Base-by-base conservation (phyloP, 2,329 filamentous ascomycete species). In the Cladophialophora carrionii region DNA sequence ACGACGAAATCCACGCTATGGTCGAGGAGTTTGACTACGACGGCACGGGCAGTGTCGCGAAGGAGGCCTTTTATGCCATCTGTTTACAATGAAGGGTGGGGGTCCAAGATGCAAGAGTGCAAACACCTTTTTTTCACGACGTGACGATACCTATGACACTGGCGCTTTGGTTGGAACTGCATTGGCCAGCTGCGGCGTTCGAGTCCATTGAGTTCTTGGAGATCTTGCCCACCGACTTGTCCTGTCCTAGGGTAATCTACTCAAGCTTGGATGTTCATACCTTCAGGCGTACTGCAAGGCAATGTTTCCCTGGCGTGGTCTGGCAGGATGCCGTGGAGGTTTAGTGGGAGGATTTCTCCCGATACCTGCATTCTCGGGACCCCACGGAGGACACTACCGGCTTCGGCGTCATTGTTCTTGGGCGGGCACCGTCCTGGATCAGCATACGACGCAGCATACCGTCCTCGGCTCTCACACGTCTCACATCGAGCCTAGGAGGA, bases 21-120 rank as follows among this genome's bases (percentile, higher is more conserved):
- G 95, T 99, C 80, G 92, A 97, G 74, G 94, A 98, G 78, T 96
- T 98, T 80, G 95, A 99, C 80, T 84, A 97, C 70, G 91, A 96
- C 74, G 94, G 92, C 1, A 96, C 96, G 72, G 93, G 93, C 10
- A 92, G 84, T 63, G 87, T 89, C 70, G 83, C 81, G 55, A 76
- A 84, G 72, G 86, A 88, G 65, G 86, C 86, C 65, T 89, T 89
- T 78, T 80, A 88, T 71, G 83, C 84, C n/a, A 89, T 89, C 70
- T 88, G 87, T 76, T 79, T 88, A 76, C 80, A 82, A 72, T 82
- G 72, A 79, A 53, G 24, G 31, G 31, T 3, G 22, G 31, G 4
- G n/a, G 24, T 34, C 32, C 24, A 43, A 48, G 14, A 51, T 41
- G 34, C 17, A 8, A 17, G 37, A 41, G 17, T 41, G 34, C 34